Evolutionary conservation across 1,139 yeast species (phyloP).

Genomic region (Taphrina pruni): DNA sequence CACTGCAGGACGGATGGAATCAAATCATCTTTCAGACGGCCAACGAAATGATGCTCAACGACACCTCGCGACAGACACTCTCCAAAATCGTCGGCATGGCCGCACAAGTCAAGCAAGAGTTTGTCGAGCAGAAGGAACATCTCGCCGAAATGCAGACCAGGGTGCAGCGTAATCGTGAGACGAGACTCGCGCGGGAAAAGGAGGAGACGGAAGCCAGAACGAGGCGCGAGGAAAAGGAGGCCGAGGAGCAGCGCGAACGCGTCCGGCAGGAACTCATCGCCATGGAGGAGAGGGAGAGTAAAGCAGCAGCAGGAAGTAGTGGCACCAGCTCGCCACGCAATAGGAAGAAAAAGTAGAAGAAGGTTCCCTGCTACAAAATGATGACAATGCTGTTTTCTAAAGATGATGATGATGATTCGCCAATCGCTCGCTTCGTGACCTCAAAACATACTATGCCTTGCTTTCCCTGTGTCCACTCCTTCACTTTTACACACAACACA

Average conservation of each 20-base stretch:
- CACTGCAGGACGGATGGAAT: slow-evolving; percentile 78
- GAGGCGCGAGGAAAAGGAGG: slow-evolving; percentile 5
- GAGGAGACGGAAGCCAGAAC: slow-evolving; percentile 7
- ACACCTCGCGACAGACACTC: slow-evolving; percentile 32
- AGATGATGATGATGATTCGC: background rate
- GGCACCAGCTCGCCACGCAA: slow-evolving; percentile 20
- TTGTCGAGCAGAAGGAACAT: slow-evolving; percentile 15
- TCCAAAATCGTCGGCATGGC: slow-evolving; percentile 40
- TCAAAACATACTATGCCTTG: too few relatives aligned
- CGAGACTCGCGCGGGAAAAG: slow-evolving; percentile 14
- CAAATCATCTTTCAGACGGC: slow-evolving; percentile 76
- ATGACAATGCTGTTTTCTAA: too few relatives aligned
- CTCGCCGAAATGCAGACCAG: slow-evolving; percentile 13
- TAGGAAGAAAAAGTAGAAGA: slow-evolving; percentile 23
- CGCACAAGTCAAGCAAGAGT: slow-evolving; percentile 25
- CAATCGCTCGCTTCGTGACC: background rate
- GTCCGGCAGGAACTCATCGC: slow-evolving; percentile 30
- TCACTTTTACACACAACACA: background rate
- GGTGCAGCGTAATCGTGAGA: slow-evolving; percentile 15
- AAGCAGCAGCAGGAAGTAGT: background rate
- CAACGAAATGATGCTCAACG: slow-evolving; percentile 64
- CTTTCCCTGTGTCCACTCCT: too few relatives aligned
- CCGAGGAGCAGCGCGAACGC: slow-evolving; percentile 27
- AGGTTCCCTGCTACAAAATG: too few relatives aligned
- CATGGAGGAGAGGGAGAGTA: slow-evolving; percentile 28